Evolutionary conservation across 352 stramenopile genomes (phyloP), one percentile per base, ranked within the genome.

Genomic region (Plasmopara viticola): DNA sequence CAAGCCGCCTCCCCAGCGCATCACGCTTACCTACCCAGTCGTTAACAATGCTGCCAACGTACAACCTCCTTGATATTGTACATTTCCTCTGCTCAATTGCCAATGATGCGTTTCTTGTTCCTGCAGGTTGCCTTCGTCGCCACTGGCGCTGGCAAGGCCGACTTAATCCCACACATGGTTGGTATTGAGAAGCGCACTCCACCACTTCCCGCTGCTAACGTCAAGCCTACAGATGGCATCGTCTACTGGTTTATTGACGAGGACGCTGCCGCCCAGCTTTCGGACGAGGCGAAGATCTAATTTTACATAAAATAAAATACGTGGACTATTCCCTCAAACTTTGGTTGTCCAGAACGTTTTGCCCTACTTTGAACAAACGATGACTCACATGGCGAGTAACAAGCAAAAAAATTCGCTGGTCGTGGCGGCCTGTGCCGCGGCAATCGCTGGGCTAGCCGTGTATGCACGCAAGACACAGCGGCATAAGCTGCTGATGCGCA

Each of bases 11-110:
- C 81, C 94, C 8, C 70, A 95, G 61, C 89, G 96, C 51, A 98
- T 99, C 60, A 99, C 97, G 14, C 77, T 99, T 17, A 99, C 97
- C 7, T 97, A 97, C 54, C 88, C 87, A 9, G 84, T 98, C 29
- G 72, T 99, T 31, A 98, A 98, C 68, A 87, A 91, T 44, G 86
- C 90, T 43, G 78, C 71, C 13, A 61, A 80, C 33, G 82, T 92
- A 84, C 38, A 70, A 71, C 42, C 70, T 74, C 4, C 17, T n/a
- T 51, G 5, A 9, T n/a, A 13, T 40, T n/a, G 9, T 15, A 54
- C 0, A 17, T 5, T 9, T 17, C 29, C 39, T 29, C 25, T 43
- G 20, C 20, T 17, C 25, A 38, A 5, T 20, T 47, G 38, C 51
- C 63, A 44, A 64, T 17, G 13, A 3, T n/a, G 37, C 9, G 38